Evolutionary conservation across 1,284 basidiomycete species (phyloP).

Genomic region (Boletus smithii): DNA sequence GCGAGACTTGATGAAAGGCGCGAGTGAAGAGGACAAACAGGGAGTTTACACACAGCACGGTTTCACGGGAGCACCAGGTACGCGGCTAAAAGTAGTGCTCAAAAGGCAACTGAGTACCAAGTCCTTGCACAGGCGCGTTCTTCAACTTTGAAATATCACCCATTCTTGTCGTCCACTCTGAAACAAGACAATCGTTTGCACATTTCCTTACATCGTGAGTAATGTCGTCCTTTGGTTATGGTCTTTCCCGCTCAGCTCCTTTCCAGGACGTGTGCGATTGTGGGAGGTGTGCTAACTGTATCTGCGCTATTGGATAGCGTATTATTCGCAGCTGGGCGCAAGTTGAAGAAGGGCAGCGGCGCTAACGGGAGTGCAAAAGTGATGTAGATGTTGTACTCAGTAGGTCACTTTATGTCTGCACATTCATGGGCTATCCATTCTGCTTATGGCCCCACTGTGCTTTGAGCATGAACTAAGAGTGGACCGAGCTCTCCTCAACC

Average conservation of each 20-base stretch:
- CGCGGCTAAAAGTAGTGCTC: conserved; percentile 17
- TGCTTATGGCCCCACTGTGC: background rate
- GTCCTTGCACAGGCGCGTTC: conserved; percentile 59
- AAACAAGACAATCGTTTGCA: conserved; percentile 89
- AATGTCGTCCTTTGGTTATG: background rate
- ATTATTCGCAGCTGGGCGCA: conserved; percentile 73
- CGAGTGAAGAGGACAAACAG: conserved; percentile 58
- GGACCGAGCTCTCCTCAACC: no score
- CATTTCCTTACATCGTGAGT: conserved; percentile 95
- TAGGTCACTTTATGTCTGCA: conserved; percentile 7
- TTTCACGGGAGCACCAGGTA: conserved; percentile 73
- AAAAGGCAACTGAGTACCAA: background rate
- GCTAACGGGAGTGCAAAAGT: conserved; percentile 44
- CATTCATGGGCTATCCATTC: conserved; percentile 17
- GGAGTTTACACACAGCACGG: conserved; percentile 83
- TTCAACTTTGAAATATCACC: conserved; percentile 99
- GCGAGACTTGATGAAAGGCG: conserved; percentile 73
- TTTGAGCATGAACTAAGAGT: no score
- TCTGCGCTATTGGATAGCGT: conserved; percentile 89
- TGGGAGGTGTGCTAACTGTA: conserved; percentile 95
- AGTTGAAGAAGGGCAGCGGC: conserved; percentile 56
- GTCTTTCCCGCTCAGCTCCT: conserved; percentile 1
- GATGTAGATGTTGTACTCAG: conserved; percentile 38
- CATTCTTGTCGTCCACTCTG: conserved; percentile 88
- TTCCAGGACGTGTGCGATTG: conserved; percentile 89